Evolutionary conservation across 306 rosid species (phyloP).

Genomic region (Prosopis cineraria): DNA sequence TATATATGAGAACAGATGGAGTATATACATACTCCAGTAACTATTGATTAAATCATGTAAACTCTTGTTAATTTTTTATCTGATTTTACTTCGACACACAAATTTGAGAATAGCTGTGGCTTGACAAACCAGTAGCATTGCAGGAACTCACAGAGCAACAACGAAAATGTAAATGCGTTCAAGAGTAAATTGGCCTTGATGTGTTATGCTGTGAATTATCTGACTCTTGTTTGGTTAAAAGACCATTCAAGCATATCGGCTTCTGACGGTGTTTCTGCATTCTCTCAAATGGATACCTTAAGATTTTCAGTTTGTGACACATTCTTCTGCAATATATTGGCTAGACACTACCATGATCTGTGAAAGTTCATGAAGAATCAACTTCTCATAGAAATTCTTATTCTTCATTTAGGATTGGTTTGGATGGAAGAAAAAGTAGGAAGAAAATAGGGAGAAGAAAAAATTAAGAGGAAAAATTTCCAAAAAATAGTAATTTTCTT

Average conservation of each 20-base stretch:
- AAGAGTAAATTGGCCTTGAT: slow-evolving; percentile 45
- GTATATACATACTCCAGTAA: not conserved
- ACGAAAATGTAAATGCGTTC: slow-evolving; percentile 68
- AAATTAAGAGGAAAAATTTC: too few species aligned
- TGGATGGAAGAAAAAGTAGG: too few species aligned
- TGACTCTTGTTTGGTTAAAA: slow-evolving; percentile 38
- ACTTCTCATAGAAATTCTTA: slow-evolving; percentile 10
- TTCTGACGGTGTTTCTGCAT: slow-evolving; percentile 16
- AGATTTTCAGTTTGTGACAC: slow-evolving; percentile 30
- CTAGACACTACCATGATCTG: slow-evolving; percentile 23
- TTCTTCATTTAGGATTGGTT: too few species aligned
- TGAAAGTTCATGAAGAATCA: slow-evolving; percentile 25
- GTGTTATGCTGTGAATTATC: slow-evolving; percentile 39
- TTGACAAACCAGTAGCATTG: slow-evolving; percentile 36
- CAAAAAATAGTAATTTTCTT: too few species aligned
- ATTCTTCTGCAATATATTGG: slow-evolving; percentile 40
- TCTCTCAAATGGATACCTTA: slow-evolving; percentile 29
- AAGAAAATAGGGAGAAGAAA: too few species aligned
- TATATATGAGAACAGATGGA: not conserved
- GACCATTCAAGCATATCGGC: slow-evolving; percentile 25
- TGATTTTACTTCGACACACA: not conserved
- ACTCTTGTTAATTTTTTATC: not conserved
- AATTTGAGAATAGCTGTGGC: not conserved
- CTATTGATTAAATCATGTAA: not conserved
- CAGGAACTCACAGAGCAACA: slow-evolving; percentile 90